These are phyloP conservation scores for Backusella tuberculispora DNA, from an alignment of 192 early-diverging fungal genomes.

Conservation along the genomic window DNA sequence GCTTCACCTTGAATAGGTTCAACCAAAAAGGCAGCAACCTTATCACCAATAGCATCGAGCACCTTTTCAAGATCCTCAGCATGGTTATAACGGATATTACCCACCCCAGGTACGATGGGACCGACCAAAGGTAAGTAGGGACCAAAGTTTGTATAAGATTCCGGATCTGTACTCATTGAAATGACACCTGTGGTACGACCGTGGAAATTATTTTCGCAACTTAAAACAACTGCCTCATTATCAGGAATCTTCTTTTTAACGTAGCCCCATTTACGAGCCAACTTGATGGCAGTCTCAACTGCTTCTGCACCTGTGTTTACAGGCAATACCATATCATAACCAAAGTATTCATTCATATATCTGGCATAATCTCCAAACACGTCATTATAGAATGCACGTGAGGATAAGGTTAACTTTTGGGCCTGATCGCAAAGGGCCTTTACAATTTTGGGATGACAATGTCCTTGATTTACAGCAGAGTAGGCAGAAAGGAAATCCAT, in stretches of 20 bases:
- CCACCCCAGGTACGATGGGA: conserved; percentile 75
- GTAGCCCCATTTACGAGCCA: conserved; percentile 97
- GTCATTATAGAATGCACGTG: conserved; percentile 97
- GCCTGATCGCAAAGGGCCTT: conserved; percentile 91
- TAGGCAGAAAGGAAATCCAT: conserved; percentile 90
- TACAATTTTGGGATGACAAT: conserved; percentile 96
- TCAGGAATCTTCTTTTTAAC: conserved; percentile 85
- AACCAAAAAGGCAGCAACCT: conserved; percentile 92
- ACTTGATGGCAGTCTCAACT: conserved; percentile 98
- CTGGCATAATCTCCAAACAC: conserved; percentile 89
- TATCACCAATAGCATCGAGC: conserved; percentile 79
- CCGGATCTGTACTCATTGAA: conserved; percentile 94
- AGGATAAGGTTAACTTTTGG: conserved; percentile 79
- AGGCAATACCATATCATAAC: conserved; percentile 96
- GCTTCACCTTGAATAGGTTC: conserved; percentile 99
- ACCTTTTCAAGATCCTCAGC: conserved; percentile 87
- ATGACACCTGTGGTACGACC: conserved; percentile 93
- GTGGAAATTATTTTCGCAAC: conserved; percentile 92
- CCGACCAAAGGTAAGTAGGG: conserved; percentile 91
- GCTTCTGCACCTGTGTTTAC: conserved; percentile 99
- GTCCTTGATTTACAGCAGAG: conserved; percentile 88
- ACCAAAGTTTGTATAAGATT: conserved; percentile 84
- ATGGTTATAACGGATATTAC: conserved; percentile 83
- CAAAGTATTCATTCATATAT: conserved; percentile 93
- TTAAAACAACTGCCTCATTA: conserved; percentile 81